Evolutionary conservation across 352 stramenopile species (phyloP).

Genomic region (Peronospora farinosa): DNA sequence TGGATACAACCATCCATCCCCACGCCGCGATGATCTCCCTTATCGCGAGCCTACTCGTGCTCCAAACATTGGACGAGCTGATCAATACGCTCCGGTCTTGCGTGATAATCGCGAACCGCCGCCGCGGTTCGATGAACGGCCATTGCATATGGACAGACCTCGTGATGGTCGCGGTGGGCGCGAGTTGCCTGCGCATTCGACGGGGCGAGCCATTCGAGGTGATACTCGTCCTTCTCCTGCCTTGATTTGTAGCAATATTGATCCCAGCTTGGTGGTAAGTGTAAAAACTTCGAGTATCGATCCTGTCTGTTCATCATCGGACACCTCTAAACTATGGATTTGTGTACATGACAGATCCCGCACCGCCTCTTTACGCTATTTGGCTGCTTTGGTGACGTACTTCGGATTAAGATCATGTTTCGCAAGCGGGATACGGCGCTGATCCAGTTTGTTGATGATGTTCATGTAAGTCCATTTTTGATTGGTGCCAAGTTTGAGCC

Average conservation of each 20-base stretch:
- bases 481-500: background rate
- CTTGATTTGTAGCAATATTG: slow-evolving; percentile 83
- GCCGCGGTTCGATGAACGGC: slow-evolving; percentile 20
- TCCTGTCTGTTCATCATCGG: background rate
- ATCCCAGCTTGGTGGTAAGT: slow-evolving; percentile 55
- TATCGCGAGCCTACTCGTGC: slow-evolving; percentile 12
- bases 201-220: slow-evolving; percentile 45
- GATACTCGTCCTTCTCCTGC: slow-evolving; percentile 55
- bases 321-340: background rate
- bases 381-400: slow-evolving; percentile 75
- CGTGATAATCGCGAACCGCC: slow-evolving; percentile 17
- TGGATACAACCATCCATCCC: slow-evolving; percentile 18
- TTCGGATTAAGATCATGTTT: slow-evolving; percentile 86
- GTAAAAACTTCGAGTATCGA: background rate
- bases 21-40: slow-evolving; percentile 16
- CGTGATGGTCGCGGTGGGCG: slow-evolving; percentile 22
- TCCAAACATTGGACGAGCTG: slow-evolving; percentile 16
- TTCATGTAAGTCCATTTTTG: slow-evolving; percentile 43
- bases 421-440: slow-evolving; percentile 76
- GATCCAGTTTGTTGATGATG: slow-evolving; percentile 72
- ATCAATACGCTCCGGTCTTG: slow-evolving; percentile 19
- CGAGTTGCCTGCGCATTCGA: slow-evolving; percentile 52
- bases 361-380: slow-evolving; percentile 77
- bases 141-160: slow-evolving; percentile 19
- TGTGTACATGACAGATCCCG: slow-evolving; percentile 34